These are phyloP conservation scores for Phytophthora niederhauseri DNA, from an alignment of 352 stramenopile species.

Conservation along the genomic window DNA sequence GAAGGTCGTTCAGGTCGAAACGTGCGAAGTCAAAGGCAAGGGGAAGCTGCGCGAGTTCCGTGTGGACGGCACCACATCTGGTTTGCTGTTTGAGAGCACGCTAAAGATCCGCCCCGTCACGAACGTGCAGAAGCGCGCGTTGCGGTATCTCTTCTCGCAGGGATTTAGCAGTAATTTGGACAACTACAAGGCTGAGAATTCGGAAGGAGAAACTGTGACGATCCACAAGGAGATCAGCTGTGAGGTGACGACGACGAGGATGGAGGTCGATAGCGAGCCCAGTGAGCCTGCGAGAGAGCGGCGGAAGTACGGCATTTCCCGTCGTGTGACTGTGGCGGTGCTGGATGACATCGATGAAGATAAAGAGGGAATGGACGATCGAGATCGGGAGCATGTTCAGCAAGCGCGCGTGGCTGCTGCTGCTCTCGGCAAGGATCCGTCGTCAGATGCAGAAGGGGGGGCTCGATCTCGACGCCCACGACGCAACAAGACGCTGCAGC, in stretches of 20 bases:
- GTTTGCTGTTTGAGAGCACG: conserved; percentile 73
- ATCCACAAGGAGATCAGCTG: neutral
- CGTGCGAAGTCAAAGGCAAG: conserved; percentile 17
- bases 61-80: conserved; percentile 68
- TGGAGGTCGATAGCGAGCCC: conserved; percentile 21
- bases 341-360: conserved; percentile 48
- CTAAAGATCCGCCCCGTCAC: conserved; percentile 67
- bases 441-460: neutral
- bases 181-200: conserved; percentile 29
- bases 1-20: conserved; percentile 4
- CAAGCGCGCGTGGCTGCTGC: conserved; percentile 40
- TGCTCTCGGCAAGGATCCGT: conserved; percentile 30
- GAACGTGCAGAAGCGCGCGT: conserved; percentile 55
- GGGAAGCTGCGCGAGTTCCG: conserved; percentile 59
- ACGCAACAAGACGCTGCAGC: conserved; percentile 53
- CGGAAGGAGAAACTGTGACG: conserved; percentile 1
- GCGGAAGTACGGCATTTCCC: conserved; percentile 34
- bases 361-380: conserved; percentile 44
- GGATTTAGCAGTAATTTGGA: conserved; percentile 44
- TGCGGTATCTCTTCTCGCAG: conserved; percentile 76
- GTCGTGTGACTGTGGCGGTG: conserved; percentile 56
- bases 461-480: conserved; percentile 26
- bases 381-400: conserved; percentile 48
- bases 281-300: conserved; percentile 14
- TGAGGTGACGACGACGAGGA: conserved; percentile 4